A percentile compares a stretch with the other conserved stretches of the same genome.
Evolutionary conservation across 805 yeast species (phyloP).

Genomic region (Grigorovia jiainica): DNA sequence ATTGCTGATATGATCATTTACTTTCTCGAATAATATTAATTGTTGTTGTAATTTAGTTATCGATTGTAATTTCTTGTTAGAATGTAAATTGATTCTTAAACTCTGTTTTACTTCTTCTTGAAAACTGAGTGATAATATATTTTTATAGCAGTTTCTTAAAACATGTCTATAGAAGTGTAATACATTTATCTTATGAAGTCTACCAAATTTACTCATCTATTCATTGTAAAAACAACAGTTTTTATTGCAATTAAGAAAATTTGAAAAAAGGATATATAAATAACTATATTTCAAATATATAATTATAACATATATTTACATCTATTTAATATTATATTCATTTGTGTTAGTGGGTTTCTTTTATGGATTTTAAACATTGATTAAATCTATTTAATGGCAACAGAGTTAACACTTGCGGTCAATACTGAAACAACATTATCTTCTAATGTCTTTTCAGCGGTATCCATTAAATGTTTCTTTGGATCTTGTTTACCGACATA

Average conservation of each 20-base stretch:
- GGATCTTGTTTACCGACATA: constrained; percentile 99
- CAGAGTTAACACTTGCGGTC: constrained; percentile 82
- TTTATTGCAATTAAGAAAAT: no score
- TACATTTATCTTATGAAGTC: background rate
- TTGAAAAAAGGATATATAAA: no score
- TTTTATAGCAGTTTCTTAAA: background rate
- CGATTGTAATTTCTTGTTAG: background rate
- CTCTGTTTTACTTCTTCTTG: background rate
- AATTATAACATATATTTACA: no score
- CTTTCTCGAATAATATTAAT: background rate
- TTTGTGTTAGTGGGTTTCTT: background rate
- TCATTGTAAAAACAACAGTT: no score
- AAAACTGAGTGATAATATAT: background rate
- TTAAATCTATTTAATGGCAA: constrained; percentile 83
- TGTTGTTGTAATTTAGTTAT: background rate
- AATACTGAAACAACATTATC: constrained; percentile 81
- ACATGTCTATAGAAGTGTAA: background rate
- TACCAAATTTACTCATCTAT: no score
- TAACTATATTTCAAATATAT: no score
- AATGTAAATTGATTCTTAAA: background rate
- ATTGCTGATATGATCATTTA: background rate
- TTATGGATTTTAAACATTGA: no score
- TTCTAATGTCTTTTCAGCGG: constrained; percentile 78
- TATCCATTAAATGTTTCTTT: constrained; percentile 87
- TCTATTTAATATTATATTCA: background rate